phyloP scores from a whole-genome alignment of 2,329 filamentous ascomycete species.

The Aspergillus tanneri region DNA sequence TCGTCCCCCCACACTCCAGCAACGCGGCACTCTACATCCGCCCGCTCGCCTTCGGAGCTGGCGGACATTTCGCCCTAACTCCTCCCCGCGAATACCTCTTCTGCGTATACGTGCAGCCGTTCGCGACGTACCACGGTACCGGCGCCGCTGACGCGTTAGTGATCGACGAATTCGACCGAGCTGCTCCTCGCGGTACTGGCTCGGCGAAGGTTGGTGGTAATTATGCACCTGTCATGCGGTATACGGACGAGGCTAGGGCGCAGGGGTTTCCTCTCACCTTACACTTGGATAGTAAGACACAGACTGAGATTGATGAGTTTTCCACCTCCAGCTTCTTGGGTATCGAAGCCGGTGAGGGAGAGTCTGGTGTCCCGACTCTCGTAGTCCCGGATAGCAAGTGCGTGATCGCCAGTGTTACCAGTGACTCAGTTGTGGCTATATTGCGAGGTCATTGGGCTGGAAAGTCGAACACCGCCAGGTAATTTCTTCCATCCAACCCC shows the following conservation, averaged over 20 bases:
- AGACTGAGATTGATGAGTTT: conserved; percentile 91
- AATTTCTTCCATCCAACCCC: too few species aligned
- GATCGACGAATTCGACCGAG: conserved; percentile 88
- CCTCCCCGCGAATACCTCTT: conserved; percentile 93
- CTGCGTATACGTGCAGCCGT: conserved; percentile 84
- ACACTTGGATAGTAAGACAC: conserved; percentile 81
- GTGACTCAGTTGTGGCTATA: too few species aligned
- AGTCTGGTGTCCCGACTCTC: conserved; percentile 60
- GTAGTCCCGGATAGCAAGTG: conserved; percentile 82
- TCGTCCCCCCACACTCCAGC: conserved; percentile 83
- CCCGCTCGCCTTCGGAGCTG: conserved; percentile 82
- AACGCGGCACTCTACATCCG: conserved; percentile 92
- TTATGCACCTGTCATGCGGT: conserved; percentile 86
- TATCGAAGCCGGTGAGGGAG: conserved; percentile 61
- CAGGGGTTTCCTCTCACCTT: conserved; percentile 92
- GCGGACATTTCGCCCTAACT: conserved; percentile 79
- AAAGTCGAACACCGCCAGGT: conserved; percentile 61
- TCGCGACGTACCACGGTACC: conserved; percentile 89
- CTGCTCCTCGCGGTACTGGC: conserved; percentile 86
- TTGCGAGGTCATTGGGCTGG: conserved; percentile 73
- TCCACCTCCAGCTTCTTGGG: conserved; percentile 93
- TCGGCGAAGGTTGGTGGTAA: conserved; percentile 94
- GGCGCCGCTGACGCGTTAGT: conserved; percentile 82
- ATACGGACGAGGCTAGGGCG: conserved; percentile 75
- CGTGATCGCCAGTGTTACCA: conserved; percentile 85